Conservation (phyloP, 768 basidiomycete species). For the Kwoniella bestiolae region DNA sequence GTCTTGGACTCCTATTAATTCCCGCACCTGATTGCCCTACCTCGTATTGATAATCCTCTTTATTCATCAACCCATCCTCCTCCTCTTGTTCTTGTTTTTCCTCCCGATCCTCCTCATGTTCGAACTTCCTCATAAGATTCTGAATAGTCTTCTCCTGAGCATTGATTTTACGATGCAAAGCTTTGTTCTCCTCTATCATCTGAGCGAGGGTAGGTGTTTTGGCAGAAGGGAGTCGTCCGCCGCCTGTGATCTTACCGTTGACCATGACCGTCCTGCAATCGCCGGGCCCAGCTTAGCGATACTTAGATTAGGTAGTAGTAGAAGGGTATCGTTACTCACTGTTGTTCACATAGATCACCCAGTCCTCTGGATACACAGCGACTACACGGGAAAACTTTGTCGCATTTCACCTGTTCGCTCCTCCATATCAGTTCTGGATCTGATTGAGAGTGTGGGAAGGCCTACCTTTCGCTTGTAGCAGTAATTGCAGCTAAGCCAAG, state of each 20-base stretch:
- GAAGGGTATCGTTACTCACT: conserved; percentile 20
- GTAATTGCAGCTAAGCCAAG: conserved; percentile 20
- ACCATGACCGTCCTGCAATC: conserved; percentile 24
- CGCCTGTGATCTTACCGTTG: conserved; percentile 23
- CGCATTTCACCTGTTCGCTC: conserved; percentile 24
- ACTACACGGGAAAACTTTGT: conserved; percentile 28
- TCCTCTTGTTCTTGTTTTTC: background rate
- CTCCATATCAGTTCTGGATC: background rate
- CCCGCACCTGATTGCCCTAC: background rate
- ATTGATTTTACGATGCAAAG: conserved; percentile 22
- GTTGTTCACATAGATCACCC: conserved; percentile 28
- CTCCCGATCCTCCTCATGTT: background rate
- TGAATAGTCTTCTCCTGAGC: conserved; percentile 28
- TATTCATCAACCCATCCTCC: background rate
- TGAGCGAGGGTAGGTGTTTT: conserved; percentile 24
- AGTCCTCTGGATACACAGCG: conserved; percentile 25
- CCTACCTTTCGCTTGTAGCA: conserved; percentile 31
- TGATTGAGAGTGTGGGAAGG: background rate
- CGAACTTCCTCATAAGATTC: conserved; percentile 3
- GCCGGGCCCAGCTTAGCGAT: background rate
- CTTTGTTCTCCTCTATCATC: conserved; percentile 28
- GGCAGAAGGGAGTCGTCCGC: conserved; percentile 1
- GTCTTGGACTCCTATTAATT: background rate
- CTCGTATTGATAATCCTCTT: background rate
- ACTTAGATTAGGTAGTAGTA: too few species aligned